Evolutionary conservation across 1,284 basidiomycete genomes (phyloP).

Genomic region (Stygiomarasmius scandens): DNA sequence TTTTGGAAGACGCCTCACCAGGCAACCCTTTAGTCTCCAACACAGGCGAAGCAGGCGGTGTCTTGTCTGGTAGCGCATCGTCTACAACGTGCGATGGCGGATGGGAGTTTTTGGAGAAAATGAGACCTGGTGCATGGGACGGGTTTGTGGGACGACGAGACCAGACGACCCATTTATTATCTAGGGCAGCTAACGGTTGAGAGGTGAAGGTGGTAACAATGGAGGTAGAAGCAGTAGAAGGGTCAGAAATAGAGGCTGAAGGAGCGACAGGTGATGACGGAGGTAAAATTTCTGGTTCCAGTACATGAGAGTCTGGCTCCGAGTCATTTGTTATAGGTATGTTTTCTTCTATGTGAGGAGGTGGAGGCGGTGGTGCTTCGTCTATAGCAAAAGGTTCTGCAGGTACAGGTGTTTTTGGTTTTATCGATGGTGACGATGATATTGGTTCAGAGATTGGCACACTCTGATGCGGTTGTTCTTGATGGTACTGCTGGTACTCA

Average conservation of each 20-base stretch:
- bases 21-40: background rate
- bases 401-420: background rate
- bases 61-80: conserved; percentile 46
- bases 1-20: background rate
- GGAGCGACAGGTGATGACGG: conserved; percentile 17
- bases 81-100: conserved; percentile 60
- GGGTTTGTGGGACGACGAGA: conserved; percentile 67
- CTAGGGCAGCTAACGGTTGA: background rate
- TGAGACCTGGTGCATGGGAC: conserved; percentile 61
- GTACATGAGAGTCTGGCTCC: conserved; percentile 31
- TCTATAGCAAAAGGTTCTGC: conserved; percentile 16
- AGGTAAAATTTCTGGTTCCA: conserved; percentile 23
- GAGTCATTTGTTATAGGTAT: conserved; percentile 34
- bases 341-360: conserved; percentile 21
- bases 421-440: no score
- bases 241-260: conserved; percentile 11
- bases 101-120: conserved; percentile 61
- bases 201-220: conserved; percentile 9
- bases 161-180: conserved; percentile 62
- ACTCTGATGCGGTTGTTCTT: background rate
- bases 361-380: conserved; percentile 23
- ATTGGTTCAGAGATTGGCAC: no score
- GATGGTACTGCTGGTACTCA: background rate
- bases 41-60: conserved; percentile 46
- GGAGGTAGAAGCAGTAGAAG: conserved; percentile 11